These are phyloP conservation scores for Erysiphe pulchra DNA, from an alignment of 2,329 filamentous ascomycete species.

Conservation along the genomic window DNA sequence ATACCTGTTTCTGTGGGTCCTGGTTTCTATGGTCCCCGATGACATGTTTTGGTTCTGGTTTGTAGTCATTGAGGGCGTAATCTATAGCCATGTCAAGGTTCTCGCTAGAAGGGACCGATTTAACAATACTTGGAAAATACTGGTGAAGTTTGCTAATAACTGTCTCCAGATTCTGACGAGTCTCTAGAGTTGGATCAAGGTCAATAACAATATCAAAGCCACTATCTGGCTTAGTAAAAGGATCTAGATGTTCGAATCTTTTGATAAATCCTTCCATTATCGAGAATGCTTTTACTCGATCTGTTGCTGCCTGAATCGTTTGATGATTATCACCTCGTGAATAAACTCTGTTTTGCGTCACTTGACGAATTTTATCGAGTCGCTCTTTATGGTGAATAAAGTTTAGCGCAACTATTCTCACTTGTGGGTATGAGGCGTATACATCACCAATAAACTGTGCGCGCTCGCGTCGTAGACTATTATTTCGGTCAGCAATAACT, in stretches of 20 bases:
- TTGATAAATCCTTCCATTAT: conserved; percentile 91
- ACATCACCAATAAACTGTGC: conserved; percentile 70
- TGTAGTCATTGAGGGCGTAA: conserved; percentile 40
- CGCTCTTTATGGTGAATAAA: conserved; percentile 51
- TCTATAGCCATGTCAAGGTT: conserved; percentile 62
- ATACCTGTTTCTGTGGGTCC: too few species aligned
- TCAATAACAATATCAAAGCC: conserved; percentile 68
- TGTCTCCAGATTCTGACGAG: conserved; percentile 63
- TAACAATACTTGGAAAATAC: conserved; percentile 54
- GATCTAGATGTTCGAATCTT: conserved; percentile 58
- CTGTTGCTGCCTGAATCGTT: conserved; percentile 71
- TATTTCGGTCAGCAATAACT: conserved; percentile 84
- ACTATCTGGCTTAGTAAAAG: conserved; percentile 42
- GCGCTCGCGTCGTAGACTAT: conserved; percentile 68
- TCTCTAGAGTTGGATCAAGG: conserved; percentile 52
- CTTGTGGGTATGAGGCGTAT: conserved; percentile 29
- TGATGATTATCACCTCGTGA: conserved; percentile 88
- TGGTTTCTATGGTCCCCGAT: too few species aligned
- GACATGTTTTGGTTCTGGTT: neutral
- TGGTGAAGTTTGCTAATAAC: conserved; percentile 45
- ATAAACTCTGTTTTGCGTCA: conserved; percentile 58
- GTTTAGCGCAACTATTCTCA: conserved; percentile 61
- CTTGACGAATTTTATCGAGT: conserved; percentile 43
- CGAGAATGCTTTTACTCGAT: conserved; percentile 45
- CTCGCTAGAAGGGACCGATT: conserved; percentile 39